These are phyloP conservation scores for Entonaema liquescens DNA, from an alignment of 495 filamentous ascomycete species.

Conservation along the genomic window DNA sequence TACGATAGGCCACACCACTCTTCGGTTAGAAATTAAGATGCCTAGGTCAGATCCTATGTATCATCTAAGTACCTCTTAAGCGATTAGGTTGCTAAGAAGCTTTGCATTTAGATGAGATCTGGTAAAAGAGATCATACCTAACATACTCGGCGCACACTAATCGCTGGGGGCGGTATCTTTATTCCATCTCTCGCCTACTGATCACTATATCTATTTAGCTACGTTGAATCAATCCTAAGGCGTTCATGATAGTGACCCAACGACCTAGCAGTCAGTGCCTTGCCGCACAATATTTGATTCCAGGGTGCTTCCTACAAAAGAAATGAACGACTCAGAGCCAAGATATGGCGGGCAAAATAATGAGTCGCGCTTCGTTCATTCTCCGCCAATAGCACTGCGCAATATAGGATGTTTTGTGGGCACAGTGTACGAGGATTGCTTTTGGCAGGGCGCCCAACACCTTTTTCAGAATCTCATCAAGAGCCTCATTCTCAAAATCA, in stretches of 20 bases:
- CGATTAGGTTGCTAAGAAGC: not conserved
- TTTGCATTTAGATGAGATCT: not conserved
- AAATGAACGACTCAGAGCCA: constrained; percentile 26
- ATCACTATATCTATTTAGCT: not conserved
- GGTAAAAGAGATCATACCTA: not conserved
- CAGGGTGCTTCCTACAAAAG: constrained; percentile 20
- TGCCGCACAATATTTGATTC: constrained; percentile 11
- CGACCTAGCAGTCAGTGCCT: not conserved
- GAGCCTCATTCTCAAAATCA: constrained; percentile 18
- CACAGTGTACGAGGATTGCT: not conserved
- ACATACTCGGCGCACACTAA: not conserved
- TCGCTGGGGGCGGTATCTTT: not conserved
- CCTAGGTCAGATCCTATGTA: constrained; percentile 38
- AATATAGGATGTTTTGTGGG: constrained; percentile 6
- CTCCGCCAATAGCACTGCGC: constrained; percentile 11
- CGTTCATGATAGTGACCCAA: too few relatives aligned
- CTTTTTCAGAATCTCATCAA: constrained; percentile 4
- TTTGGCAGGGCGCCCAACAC: not conserved
- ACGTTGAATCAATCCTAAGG: not conserved
- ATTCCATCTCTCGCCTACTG: not conserved
- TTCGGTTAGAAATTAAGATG: constrained; percentile 39
- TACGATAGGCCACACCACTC: constrained; percentile 28
- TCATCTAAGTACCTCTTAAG: not conserved
- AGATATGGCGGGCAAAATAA: constrained; percentile 7
- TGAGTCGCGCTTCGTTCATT: constrained; percentile 24